phyloP scores from a whole-genome alignment of 1,284 basidiomycete genomes.

The Takashimella koratensis region DNA sequence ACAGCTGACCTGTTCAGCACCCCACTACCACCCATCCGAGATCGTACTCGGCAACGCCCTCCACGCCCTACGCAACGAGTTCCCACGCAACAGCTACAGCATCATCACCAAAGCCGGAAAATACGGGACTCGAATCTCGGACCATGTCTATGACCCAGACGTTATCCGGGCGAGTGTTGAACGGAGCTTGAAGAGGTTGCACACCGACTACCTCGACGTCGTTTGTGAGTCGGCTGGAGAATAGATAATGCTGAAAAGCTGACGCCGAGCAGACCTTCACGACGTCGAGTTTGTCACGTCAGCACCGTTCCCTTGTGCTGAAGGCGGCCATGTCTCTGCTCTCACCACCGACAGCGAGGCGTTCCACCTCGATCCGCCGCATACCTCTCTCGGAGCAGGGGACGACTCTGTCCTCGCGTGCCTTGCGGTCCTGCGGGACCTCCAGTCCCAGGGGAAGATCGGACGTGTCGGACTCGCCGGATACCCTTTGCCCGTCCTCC shows the following conservation, averaged over 20 bases:
- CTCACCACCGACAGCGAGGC: constrained; percentile 38
- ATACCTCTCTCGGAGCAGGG: constrained; percentile 58
- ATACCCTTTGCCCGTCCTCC: constrained; percentile 82
- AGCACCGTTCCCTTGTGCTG: constrained; percentile 49
- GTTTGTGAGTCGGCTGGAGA: constrained; percentile 56
- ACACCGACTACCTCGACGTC: constrained; percentile 76
- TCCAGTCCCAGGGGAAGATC: constrained; percentile 76
- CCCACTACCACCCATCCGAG: constrained; percentile 88
- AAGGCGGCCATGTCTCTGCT: constrained; percentile 54
- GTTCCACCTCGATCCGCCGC: constrained; percentile 13
- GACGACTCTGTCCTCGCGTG: constrained; percentile 76
- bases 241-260: neutral
- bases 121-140: constrained; percentile 59
- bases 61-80: constrained; percentile 61
- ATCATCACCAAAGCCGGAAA: constrained; percentile 93
- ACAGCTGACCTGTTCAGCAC: constrained; percentile 26
- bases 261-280: constrained; percentile 61
- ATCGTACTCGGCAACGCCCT: constrained; percentile 76
- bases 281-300: constrained; percentile 85
- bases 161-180: constrained; percentile 67
- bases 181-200: constrained; percentile 67
- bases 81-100: constrained; percentile 73
- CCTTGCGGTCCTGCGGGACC: constrained; percentile 63
- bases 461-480: constrained; percentile 77
- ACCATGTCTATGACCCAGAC: constrained; percentile 72